Conservation (phyloP, 257 asterid genomes). For the Agastache rugosa region DNA sequence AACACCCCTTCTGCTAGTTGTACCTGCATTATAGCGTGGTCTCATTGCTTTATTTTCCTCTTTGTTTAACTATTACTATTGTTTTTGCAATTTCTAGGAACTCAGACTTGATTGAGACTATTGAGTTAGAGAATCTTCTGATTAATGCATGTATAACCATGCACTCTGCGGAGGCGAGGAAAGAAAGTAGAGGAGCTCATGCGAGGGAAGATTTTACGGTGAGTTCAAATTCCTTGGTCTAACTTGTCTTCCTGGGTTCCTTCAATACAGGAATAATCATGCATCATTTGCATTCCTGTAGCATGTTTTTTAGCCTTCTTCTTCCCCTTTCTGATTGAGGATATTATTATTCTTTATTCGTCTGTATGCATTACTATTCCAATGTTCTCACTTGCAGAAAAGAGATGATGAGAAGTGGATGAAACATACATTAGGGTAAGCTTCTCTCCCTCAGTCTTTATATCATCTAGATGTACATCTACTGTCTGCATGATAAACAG, state of each 20-base stretch:
- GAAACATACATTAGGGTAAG: slow-evolving; percentile 95
- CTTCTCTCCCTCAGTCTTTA: slow-evolving; percentile 22
- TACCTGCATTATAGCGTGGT: slow-evolving; percentile 16
- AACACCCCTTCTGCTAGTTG: slow-evolving; percentile 14
- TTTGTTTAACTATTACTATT: background rate
- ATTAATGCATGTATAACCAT: slow-evolving; percentile 95
- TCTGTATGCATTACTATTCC: slow-evolving; percentile 28
- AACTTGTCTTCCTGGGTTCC: background rate
- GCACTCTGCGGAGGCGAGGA: slow-evolving; percentile 99
- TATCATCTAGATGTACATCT: background rate
- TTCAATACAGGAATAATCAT: background rate
- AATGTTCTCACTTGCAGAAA: slow-evolving; percentile 59
- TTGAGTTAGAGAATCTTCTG: slow-evolving; percentile 93
- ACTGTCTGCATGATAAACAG: background rate
- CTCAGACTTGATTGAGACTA: slow-evolving; percentile 92
- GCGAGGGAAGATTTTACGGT: slow-evolving; percentile 99
- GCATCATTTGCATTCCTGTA: background rate
- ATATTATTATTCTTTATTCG: background rate
- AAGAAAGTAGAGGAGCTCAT: slow-evolving; percentile 99
- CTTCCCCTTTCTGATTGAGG: background rate
- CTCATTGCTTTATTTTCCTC: slow-evolving; percentile 11
- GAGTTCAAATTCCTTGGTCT: slow-evolving; percentile 38
- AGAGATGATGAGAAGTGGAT: slow-evolving; percentile 95
- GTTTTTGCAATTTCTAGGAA: slow-evolving; percentile 56
- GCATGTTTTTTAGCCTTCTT: background rate